Evolutionary conservation across 352 stramenopile species (phyloP).

Genomic region (Phytophthora foliorum): DNA sequence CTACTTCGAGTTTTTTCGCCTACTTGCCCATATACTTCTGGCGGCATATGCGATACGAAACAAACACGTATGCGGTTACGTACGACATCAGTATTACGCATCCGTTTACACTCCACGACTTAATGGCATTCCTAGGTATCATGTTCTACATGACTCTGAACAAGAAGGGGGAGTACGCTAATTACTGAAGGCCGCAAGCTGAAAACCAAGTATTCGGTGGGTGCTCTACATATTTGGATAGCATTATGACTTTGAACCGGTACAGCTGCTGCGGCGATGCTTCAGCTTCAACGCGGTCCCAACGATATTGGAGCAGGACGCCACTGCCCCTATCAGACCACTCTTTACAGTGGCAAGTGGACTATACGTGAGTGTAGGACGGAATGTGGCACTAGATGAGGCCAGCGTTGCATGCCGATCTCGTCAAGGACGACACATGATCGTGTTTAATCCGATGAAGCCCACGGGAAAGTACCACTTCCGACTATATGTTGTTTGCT

Average conservation of each 20-base stretch:
- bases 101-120: neutral
- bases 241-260: neutral
- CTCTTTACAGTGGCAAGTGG: neutral
- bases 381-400: neutral
- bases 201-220: neutral
- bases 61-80: neutral
- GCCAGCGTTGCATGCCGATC: constrained; percentile 4
- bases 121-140: constrained; percentile 3
- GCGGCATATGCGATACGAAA: neutral
- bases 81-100: neutral
- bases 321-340: neutral
- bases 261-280: neutral
- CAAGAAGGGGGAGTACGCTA: neutral
- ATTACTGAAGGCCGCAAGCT: neutral
- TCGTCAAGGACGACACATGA: constrained; percentile 1
- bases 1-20: neutral
- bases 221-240: neutral
- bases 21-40: neutral
- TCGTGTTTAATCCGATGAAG: constrained; percentile 6
- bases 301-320: neutral
- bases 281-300: neutral
- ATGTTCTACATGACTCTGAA: constrained; percentile 7
- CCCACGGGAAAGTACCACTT: constrained; percentile 18
- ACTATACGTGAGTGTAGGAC: neutral
- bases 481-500: constrained; percentile 7